A percentile compares a stretch with the other conserved stretches of the same genome.
phyloP scores from a whole-genome alignment of 768 basidiomycete species.

The Clathrus columnatus region DNA sequence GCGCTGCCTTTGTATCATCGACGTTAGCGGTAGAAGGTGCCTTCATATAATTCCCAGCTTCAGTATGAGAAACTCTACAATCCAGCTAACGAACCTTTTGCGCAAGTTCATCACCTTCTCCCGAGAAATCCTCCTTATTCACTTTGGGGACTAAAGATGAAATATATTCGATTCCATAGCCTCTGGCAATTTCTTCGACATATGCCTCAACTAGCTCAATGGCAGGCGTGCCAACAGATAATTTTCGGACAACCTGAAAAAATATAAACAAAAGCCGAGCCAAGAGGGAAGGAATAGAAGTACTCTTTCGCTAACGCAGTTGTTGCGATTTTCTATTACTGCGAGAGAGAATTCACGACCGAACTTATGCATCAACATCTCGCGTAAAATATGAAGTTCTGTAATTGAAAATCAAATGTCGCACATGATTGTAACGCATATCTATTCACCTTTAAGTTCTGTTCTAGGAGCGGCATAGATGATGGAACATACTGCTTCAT shows the following conservation, averaged over 20 bases:
- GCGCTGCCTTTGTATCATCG: slow-evolving; percentile 36
- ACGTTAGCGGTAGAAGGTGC: slow-evolving; percentile 25
- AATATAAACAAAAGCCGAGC: neutral
- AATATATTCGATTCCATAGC: slow-evolving; percentile 68
- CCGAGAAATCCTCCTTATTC: slow-evolving; percentile 20
- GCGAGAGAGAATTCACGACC: slow-evolving; percentile 81
- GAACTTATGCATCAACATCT: slow-evolving; percentile 93
- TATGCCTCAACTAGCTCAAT: slow-evolving; percentile 78
- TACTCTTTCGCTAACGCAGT: slow-evolving; percentile 78
- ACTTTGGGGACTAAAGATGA: slow-evolving; percentile 24
- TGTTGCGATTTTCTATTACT: slow-evolving; percentile 80
- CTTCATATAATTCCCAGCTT: slow-evolving; percentile 16
- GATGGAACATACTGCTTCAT: slow-evolving; percentile 80
- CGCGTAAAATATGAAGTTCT: slow-evolving; percentile 88
- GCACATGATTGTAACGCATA: neutral
- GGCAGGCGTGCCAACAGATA: slow-evolving; percentile 61
- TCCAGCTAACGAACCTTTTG: neutral
- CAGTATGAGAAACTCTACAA: slow-evolving; percentile 17
- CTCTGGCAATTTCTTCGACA: slow-evolving; percentile 80
- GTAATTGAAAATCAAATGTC: neutral
- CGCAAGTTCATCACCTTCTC: slow-evolving; percentile 22
- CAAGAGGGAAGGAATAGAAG: slow-evolving; percentile 18
- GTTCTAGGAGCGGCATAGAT: slow-evolving; percentile 89
- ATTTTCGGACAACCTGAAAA: slow-evolving; percentile 65
- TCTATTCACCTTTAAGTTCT: slow-evolving; percentile 69